Evolutionary conservation across 2,329 filamentous ascomycete species (phyloP), one percentile per base, ranked within the genome.

Genomic region (Lachnellula occidentalis): DNA sequence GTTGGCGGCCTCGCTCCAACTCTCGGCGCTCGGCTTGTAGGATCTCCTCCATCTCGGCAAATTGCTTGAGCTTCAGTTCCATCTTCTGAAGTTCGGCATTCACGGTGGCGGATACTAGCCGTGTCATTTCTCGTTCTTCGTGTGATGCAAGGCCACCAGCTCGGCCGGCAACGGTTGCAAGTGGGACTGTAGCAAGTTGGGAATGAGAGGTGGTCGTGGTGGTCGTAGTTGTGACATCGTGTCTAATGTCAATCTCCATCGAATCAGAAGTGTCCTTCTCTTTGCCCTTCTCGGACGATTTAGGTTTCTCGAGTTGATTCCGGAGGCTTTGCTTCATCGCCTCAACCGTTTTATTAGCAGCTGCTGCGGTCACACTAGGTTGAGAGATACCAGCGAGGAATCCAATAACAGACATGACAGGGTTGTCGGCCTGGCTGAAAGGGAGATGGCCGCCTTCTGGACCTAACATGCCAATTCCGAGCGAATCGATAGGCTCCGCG

Each of bases 51-150:
- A 99, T 92, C 71, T 99, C 94, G 65, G 89, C 87, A 73, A 99
- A 99, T 70, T 97, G 95, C 67, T 90, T 86, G 56, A 99, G 80
- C 74, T 99, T 99, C 65, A 97, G 77, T 73, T 97, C 91, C 58
- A 97, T 85, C 74, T 99, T 99, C 69, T 96, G 87, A 34, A 97
- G 78, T n/a, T 90, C 92, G 12, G 95, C 80, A 69, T 99, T 99
- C 50, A 96, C 90, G 0, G 91, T 90, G 5, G 91, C 88, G 2
- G 91, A 92, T 9, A 99, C 90, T 46, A 97, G 83, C 15, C 91
- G 88, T 19, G 92, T 95, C 83, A 97, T 94, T 72, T 96, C 91
- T 55, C 95, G 88, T 72, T 99, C 94, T 71, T 97, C 92, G 64
- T 97, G 91, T 3, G 92, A 96, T 27, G 92, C 92, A 34, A 99